These are phyloP conservation scores for Pilobolus umbonatus DNA, from an alignment of 192 early-diverging fungal species.

Conservation along the genomic window DNA sequence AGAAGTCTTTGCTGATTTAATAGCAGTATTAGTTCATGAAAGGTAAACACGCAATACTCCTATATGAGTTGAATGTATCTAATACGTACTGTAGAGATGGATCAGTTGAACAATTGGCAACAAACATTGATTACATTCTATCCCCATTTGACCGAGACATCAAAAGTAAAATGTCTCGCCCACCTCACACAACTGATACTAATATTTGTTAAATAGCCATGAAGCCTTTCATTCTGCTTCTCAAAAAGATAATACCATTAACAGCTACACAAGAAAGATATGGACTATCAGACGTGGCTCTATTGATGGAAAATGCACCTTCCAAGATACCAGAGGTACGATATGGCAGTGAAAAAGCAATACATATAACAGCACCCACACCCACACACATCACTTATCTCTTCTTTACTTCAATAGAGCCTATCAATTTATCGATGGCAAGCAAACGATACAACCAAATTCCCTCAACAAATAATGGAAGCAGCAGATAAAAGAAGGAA, in stretches of 20 bases:
- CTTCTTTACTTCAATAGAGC: no score
- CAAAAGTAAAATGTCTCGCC: slow-evolving; percentile 15
- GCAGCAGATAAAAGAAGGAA: slow-evolving; percentile 30
- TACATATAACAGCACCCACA: no score
- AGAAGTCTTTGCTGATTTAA: slow-evolving; percentile 2
- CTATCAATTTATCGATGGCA: slow-evolving; percentile 21
- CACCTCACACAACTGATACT: no score
- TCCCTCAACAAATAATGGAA: slow-evolving; percentile 38
- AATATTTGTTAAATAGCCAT: no score
- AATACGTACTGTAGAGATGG: slow-evolving; percentile 9
- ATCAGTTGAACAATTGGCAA: neutral
- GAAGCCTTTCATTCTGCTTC: slow-evolving; percentile 4
- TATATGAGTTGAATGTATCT: no score
- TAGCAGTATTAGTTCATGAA: slow-evolving; percentile 9
- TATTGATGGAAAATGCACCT: neutral
- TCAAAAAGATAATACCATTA: neutral
- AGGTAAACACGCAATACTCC: no score
- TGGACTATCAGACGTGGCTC: neutral
- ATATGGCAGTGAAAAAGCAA: neutral
- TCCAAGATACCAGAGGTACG: slow-evolving; percentile 8
- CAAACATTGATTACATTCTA: slow-evolving; percentile 6
- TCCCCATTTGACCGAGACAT: slow-evolving; percentile 24
- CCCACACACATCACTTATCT: no score
- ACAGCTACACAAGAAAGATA: slow-evolving; percentile 6
- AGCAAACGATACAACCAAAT: slow-evolving; percentile 31